Conservation (phyloP, 1,284 basidiomycete genomes). For the Ustilago xerochloae region DNA sequence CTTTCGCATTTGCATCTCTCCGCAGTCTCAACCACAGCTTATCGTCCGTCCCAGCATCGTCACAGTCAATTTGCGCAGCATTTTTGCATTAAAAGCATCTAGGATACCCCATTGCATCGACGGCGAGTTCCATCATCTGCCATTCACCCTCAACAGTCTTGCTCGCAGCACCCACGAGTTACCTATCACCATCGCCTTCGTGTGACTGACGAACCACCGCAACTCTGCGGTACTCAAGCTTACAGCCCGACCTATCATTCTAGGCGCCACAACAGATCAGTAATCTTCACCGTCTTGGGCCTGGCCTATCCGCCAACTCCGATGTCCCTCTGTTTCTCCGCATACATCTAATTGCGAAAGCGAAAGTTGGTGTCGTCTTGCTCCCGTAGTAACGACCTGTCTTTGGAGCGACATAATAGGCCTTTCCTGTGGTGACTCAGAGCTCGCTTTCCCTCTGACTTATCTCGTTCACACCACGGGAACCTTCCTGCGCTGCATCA, state of each 20-base stretch:
- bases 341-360: slow-evolving; percentile 2
- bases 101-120: background rate
- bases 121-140: background rate
- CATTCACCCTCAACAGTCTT: background rate
- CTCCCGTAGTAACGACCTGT: background rate
- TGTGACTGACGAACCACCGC: too few species aligned
- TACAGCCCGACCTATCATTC: background rate
- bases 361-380: background rate
- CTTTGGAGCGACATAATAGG: too few species aligned
- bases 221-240: too few species aligned
- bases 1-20: background rate
- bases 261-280: background rate
- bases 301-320: background rate
- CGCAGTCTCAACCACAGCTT: background rate
- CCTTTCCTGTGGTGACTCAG: background rate
- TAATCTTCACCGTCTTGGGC: background rate
- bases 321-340: slow-evolving; percentile 10
- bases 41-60: background rate
- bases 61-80: slow-evolving; percentile 4
- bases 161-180: too few species aligned
- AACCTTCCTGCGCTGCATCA: background rate
- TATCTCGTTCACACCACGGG: background rate
- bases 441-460: background rate
- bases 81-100: slow-evolving; percentile 1
- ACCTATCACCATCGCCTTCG: too few species aligned